Evolutionary conservation across 306 rosid species (phyloP).

Genomic region (Oemleria cerasiformis): DNA sequence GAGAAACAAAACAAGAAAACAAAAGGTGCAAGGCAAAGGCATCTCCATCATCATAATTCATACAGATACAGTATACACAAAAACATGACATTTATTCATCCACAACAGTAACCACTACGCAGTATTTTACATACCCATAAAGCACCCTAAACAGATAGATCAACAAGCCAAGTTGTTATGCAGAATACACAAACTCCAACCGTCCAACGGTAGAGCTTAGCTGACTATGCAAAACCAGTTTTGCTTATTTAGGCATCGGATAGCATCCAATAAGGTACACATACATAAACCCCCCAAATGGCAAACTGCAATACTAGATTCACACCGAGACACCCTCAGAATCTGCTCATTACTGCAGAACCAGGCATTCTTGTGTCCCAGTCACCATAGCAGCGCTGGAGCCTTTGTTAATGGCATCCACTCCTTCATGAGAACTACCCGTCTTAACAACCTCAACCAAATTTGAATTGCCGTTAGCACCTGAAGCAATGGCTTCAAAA

Average conservation of each 20-base stretch:
- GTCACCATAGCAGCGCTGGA: conserved; percentile 37
- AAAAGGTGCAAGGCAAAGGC: not conserved
- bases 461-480: conserved; percentile 15
- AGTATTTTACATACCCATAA: conserved; percentile 27
- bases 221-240: conserved; percentile 30
- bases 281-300: conserved; percentile 26
- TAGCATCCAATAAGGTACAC: conserved; percentile 28
- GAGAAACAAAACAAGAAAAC: not conserved
- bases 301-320: conserved; percentile 29
- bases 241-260: conserved; percentile 36
- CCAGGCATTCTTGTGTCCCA: conserved; percentile 71
- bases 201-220: not conserved
- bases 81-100: conserved; percentile 12
- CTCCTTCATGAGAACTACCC: conserved; percentile 26
- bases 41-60: no score
- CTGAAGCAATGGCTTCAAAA: conserved; percentile 56
- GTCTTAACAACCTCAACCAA: conserved; percentile 18
- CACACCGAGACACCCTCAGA: conserved; percentile 15
- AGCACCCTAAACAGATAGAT: conserved; percentile 15
- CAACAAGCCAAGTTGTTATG: conserved; percentile 1
- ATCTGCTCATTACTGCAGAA: conserved; percentile 44
- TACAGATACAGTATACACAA: not conserved
- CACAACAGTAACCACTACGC: conserved; percentile 12
- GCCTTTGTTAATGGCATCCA: conserved; percentile 29
- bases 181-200: conserved; percentile 22